Percentiles rank a stretch among this genome's conserved stretches.
Evolutionary conservation across 169 alveolate genomes (phyloP).

Genomic region (Plasmodium coatneyi): DNA sequence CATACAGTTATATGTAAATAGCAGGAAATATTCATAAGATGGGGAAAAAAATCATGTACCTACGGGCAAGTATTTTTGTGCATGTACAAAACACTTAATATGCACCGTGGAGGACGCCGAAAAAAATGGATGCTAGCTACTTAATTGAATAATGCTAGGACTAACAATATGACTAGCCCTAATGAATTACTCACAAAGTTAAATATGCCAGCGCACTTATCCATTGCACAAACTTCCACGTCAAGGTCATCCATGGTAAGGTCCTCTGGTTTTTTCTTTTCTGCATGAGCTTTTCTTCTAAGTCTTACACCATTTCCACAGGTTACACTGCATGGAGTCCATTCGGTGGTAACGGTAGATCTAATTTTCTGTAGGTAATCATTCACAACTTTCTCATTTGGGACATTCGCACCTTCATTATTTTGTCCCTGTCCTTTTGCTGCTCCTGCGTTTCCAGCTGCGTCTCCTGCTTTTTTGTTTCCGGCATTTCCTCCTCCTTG

Average conservation of each 20-base stretch:
- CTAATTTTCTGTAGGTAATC: neutral
- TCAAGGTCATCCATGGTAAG: conserved; percentile 10
- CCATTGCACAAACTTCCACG: conserved; percentile 27
- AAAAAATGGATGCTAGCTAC: neutral
- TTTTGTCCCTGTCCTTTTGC: neutral
- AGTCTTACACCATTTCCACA: conserved; percentile 54
- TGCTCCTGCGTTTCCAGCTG: neutral
- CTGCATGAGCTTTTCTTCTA: conserved; percentile 7
- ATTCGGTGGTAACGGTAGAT: neutral
- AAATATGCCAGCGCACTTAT: conserved; percentile 58
- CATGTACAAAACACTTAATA: conserved; percentile 12
- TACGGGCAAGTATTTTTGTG: neutral
- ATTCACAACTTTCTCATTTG: neutral
- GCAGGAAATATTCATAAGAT: conserved; percentile 20
- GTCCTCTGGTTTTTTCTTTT: neutral
- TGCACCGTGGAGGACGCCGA: neutral
- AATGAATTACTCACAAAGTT: conserved; percentile 49
- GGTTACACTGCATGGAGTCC: conserved; percentile 66
- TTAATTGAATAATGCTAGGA: conserved; percentile 37
- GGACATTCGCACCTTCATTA: neutral
- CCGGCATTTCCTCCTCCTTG: neutral
- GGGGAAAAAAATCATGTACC: neutral
- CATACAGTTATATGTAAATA: conserved; percentile 25
- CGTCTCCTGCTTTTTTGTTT: neutral
- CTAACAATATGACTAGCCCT: conserved; percentile 46